These are phyloP conservation scores for Trichoderma sp. DNA, from an alignment of 2,329 filamentous ascomycete species.

Conservation along the genomic window DNA sequence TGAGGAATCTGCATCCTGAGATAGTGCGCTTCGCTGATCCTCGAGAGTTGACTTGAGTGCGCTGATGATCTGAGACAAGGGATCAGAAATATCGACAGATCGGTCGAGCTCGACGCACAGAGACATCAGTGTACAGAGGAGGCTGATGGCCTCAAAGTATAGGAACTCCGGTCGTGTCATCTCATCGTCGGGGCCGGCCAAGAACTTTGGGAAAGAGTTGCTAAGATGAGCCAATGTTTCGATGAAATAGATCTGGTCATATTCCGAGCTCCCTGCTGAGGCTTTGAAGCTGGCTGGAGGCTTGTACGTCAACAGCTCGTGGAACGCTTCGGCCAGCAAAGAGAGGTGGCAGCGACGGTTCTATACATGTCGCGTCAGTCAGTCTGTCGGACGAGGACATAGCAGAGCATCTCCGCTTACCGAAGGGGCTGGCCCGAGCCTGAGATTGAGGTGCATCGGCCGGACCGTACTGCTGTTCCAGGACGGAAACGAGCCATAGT, in stretches of 20 bases:
- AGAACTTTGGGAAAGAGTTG: constrained; percentile 47
- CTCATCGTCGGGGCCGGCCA: constrained; percentile 37
- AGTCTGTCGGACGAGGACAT: too few species aligned
- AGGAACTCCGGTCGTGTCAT: constrained; percentile 49
- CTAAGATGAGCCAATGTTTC: constrained; percentile 48
- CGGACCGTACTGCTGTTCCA: constrained; percentile 45
- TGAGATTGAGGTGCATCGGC: constrained; percentile 49
- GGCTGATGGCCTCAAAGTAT: constrained; percentile 49
- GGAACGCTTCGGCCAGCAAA: constrained; percentile 54
- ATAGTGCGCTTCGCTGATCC: constrained; percentile 33
- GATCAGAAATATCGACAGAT: constrained; percentile 32
- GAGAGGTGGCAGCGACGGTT: constrained; percentile 53
- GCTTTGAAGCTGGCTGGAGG: constrained; percentile 56
- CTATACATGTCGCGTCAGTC: constrained; percentile 38
- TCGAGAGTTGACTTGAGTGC: constrained; percentile 37
- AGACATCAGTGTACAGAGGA: constrained; percentile 45
- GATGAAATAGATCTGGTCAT: constrained; percentile 50
- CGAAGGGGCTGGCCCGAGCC: constrained; percentile 55
- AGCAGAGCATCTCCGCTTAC: constrained; percentile 41
- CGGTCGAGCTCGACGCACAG: constrained; percentile 36
- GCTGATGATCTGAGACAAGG: constrained; percentile 36
- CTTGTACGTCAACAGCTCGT: constrained; percentile 53
- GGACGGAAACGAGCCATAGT: constrained; percentile 56
- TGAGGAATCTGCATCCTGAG: constrained; percentile 24
- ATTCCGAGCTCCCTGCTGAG: constrained; percentile 40